These are phyloP conservation scores for Chlamydomonas sphaeroides DNA, from an alignment of 139 green algal genomes.

Conservation along the genomic window DNA sequence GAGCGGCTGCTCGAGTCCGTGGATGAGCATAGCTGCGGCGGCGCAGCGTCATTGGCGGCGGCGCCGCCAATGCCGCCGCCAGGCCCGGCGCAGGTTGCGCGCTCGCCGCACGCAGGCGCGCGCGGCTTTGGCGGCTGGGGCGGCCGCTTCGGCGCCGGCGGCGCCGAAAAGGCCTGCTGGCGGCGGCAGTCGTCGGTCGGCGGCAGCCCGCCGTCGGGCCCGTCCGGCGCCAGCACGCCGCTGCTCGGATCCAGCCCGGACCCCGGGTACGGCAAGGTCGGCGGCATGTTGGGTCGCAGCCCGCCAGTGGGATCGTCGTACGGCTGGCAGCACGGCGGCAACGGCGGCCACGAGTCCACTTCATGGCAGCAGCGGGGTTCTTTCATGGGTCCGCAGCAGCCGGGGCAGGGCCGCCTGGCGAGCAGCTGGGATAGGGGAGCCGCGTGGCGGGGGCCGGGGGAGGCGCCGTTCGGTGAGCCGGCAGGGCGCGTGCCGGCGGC, in stretches of 20 bases:
- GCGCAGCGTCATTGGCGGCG: too few relatives aligned
- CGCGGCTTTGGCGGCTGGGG: background rate
- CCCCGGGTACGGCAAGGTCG: background rate
- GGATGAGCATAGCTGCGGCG: too few relatives aligned
- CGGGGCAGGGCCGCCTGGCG: background rate
- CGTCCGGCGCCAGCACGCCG: background rate
- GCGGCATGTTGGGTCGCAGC: background rate
- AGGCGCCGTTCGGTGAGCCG: too few relatives aligned
- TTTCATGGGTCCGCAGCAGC: background rate
- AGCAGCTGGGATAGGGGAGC: conserved; percentile 1
- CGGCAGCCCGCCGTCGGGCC: background rate
- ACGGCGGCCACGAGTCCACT: too few relatives aligned
- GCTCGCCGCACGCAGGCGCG: too few relatives aligned
- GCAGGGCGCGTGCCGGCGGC: too few relatives aligned
- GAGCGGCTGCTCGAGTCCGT: too few relatives aligned
- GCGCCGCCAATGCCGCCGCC: too few relatives aligned
- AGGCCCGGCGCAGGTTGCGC: too few relatives aligned
- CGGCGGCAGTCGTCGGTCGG: background rate
- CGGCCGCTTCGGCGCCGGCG: background rate
- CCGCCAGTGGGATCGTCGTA: background rate
- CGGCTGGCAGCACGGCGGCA: too few relatives aligned
- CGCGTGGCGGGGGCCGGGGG: too few relatives aligned
- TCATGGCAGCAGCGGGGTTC: too few relatives aligned
- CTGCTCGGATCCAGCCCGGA: background rate
- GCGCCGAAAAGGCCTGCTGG: background rate